Base-by-base conservation (phyloP, 768 basidiomycete genomes). In the Lactarius psammicola region DNA sequence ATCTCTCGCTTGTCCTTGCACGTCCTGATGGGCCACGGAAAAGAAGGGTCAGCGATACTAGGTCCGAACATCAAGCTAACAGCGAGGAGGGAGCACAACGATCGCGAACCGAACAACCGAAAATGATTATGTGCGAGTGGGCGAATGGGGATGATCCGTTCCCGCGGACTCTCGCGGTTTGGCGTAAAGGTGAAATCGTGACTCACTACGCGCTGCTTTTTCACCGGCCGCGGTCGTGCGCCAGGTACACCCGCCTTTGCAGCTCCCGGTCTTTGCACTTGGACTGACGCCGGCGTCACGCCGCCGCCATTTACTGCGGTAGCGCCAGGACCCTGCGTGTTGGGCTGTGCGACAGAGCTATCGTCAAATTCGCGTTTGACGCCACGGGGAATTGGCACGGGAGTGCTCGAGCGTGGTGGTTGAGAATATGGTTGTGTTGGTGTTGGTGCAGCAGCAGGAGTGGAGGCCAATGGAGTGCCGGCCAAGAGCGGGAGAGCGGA, bases 121-220 rank as follows among this genome's bases (percentile, higher is more conserved):
- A 61, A 49, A 44, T 11, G 40, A 54, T 17, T 26, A 54, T 44
- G 26, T 20, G 34, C 31, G 33, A 30, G 26, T 28, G 18, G 34
- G 17, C 28, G 2, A 15, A 34, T 20, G 38, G 1, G 4, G 49
- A n/a, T 30, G 42, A 34, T 31, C 31, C 20, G 49, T 38, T 51
- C 40, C 46, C 42, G 54, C 42, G 23, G 20, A 55, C 31, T 46
- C 36, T 67, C 38, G 46, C 15, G 13, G 26, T 30, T 30, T 15
- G 30, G 40, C 31, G 36, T 51, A 60, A 26, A 36, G 33, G 31
- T 42, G 28, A 59, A 63, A 33, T 20, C 18, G 13, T 34, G 15
- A 69, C 69, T 69, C 53, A 70, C 69, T 53, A 69, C 34, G 23
- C 69, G 69, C 57, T 69, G 69, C 58, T 69, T 70, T 60, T 70